A percentile compares a stretch with the other conserved stretches of the same genome.
phyloP scores from a whole-genome alignment of 306 rosid genomes.

The Quercus wislizeni region DNA sequence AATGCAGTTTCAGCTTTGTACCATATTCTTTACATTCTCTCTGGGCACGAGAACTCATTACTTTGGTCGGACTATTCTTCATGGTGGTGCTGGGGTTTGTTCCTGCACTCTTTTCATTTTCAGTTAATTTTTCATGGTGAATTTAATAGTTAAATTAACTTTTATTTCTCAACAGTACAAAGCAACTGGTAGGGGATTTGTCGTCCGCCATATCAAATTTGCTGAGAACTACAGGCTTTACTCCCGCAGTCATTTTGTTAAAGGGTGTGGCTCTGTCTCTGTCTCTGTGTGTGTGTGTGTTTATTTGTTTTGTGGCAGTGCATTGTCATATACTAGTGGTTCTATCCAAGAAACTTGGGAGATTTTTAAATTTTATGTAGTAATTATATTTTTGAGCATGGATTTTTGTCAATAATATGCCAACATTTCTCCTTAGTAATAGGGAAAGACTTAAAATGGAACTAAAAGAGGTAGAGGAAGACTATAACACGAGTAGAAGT shows the following conservation, averaged over 20 bases:
- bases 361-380: too few relatives aligned
- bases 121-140: not conserved
- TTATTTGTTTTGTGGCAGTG: not conserved
- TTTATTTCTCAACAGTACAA: conserved; percentile 64
- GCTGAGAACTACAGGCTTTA: conserved; percentile 92
- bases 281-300: not conserved
- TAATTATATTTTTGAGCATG: not conserved
- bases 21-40: conserved; percentile 91
- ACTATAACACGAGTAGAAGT: too few relatives aligned
- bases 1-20: conserved; percentile 92
- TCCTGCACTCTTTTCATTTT: conserved; percentile 7
- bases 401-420: not conserved
- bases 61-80: conserved; percentile 95
- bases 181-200: conserved; percentile 97
- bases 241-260: conserved; percentile 96
- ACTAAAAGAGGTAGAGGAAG: too few relatives aligned
- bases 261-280: conserved; percentile 58
- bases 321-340: not conserved
- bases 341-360: too few relatives aligned
- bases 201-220: conserved; percentile 88
- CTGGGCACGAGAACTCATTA: conserved; percentile 91
- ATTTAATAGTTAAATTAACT: conserved; percentile 3
- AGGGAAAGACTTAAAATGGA: too few relatives aligned
- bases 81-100: conserved; percentile 97
- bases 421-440: not conserved